Percentiles rank a stretch among this genome's conserved stretches.
Conservation (phyloP, 129 eudicot genomes). For the Pseudognaphalium luteoalbum region DNA sequence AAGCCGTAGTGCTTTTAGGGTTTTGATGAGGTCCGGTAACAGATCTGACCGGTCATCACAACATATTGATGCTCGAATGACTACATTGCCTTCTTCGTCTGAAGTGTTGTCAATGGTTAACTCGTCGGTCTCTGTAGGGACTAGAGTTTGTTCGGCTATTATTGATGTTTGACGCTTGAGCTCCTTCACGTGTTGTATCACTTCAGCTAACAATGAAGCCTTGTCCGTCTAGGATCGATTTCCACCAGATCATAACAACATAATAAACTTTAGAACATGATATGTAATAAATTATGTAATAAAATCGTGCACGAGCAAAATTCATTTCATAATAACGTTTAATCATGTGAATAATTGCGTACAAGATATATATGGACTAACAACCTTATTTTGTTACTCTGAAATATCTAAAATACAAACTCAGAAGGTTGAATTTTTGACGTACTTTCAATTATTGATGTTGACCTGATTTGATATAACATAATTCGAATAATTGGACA, state of each 20-base stretch:
- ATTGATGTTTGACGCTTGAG: conserved; percentile 76
- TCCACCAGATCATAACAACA: neutral
- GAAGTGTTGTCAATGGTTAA: conserved; percentile 59
- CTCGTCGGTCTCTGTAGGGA: conserved; percentile 85
- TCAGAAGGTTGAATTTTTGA: neutral
- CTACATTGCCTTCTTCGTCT: conserved; percentile 57
- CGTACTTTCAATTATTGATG: neutral
- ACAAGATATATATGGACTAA: neutral
- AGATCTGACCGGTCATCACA: conserved; percentile 86
- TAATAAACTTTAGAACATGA: neutral
- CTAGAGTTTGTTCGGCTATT: conserved; percentile 60
- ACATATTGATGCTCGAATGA: conserved; percentile 81
- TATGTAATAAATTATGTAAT: neutral
- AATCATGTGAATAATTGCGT: neutral
- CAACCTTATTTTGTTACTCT: neutral
- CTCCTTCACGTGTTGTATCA: conserved; percentile 95
- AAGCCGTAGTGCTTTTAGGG: conserved; percentile 63
- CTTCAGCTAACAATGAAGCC: conserved; percentile 94
- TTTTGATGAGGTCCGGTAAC: conserved; percentile 79
- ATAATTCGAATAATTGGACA: conserved; percentile 11
- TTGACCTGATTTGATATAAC: conserved; percentile 17
- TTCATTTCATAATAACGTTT: neutral
- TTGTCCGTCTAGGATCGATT: conserved; percentile 72
- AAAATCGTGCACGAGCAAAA: neutral
- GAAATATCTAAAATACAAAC: neutral